Evolutionary conservation across 345 rosid species (phyloP), one percentile per base, ranked within the genome.

Genomic region (Carallia brachiata): DNA sequence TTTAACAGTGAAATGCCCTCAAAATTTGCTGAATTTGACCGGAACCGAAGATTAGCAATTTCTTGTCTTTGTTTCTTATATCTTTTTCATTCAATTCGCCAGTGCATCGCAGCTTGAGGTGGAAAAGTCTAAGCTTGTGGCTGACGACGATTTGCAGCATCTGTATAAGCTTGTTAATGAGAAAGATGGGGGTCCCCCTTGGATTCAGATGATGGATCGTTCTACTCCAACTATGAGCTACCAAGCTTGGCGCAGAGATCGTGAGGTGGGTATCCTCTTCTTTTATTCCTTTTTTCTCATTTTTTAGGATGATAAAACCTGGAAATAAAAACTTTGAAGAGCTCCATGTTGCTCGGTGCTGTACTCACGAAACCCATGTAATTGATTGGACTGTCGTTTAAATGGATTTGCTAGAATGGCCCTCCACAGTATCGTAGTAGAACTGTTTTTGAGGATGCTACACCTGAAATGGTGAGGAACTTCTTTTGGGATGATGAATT

Each of bases 181-280:
- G 73, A 95, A 84, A 81, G 97, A 95, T 72, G 92, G 92, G n/a
- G 99, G 97, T 17, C 97, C 97, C 73, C 75, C 84, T 71, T 95
- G 99, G 99, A 89, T 90, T 86, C 90, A 84, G 18, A 90, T 95
- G 97, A 95, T 95, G 99, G 89, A 95, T 72, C 87, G 93, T 4
- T 87, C 96, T 19, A 83, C 89, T 1, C 79, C 85, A 0, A 85
- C 86, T 34, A 86, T 95, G 90, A 44, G 77, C 52, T 95, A 89
- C 72, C 88, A 84, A 78, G 99, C 99, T 61, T 92, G 99, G 97
- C 88, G 89, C 55, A 77, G 99, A 77, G 99, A 95, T 78, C 90
- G 80, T 37, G 80, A 82, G 93, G 98, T 93, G 81, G 75, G 53
- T 71, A 55, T 62, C 30, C 48, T 37, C 23, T 50, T 59, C 40